Conservation (phyloP, 2,329 filamentous ascomycete genomes). For the Penicillium sp. region DNA sequence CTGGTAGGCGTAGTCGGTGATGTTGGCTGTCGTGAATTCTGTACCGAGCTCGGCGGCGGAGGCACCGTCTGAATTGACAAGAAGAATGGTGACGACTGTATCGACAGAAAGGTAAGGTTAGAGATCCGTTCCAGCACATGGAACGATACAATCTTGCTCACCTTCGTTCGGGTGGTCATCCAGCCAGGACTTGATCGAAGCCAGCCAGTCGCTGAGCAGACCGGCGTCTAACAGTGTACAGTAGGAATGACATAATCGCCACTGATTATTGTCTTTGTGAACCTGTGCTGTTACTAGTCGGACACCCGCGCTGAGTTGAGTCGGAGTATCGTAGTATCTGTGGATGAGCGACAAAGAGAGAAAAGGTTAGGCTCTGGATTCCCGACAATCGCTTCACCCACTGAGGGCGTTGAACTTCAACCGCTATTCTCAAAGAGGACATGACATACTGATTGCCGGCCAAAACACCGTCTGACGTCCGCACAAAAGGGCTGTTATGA, state of each 20-base stretch:
- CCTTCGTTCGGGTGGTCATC: slow-evolving; percentile 61
- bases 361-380: neutral
- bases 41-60: slow-evolving; percentile 50
- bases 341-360: neutral
- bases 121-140: neutral
- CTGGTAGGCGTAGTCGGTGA: slow-evolving; percentile 57
- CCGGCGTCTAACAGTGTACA: slow-evolving; percentile 67
- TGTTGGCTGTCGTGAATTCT: slow-evolving; percentile 53
- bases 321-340: slow-evolving; percentile 59
- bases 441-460: slow-evolving; percentile 62
- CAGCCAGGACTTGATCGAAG: slow-evolving; percentile 62
- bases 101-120: slow-evolving; percentile 2
- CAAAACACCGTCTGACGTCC: slow-evolving; percentile 57
- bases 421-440: no score
- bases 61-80: slow-evolving; percentile 64
- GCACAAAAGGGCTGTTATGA: slow-evolving; percentile 67
- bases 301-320: slow-evolving; percentile 64
- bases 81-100: slow-evolving; percentile 62
- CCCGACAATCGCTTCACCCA: no score
- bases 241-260: slow-evolving; percentile 64
- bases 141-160: slow-evolving; percentile 11
- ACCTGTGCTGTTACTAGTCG: slow-evolving; percentile 67
- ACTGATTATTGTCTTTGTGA: slow-evolving; percentile 54
- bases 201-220: slow-evolving; percentile 57
- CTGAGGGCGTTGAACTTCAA: neutral